Evolutionary conservation across 1,284 basidiomycete species (phyloP).

Genomic region (Ganoderma sp.): DNA sequence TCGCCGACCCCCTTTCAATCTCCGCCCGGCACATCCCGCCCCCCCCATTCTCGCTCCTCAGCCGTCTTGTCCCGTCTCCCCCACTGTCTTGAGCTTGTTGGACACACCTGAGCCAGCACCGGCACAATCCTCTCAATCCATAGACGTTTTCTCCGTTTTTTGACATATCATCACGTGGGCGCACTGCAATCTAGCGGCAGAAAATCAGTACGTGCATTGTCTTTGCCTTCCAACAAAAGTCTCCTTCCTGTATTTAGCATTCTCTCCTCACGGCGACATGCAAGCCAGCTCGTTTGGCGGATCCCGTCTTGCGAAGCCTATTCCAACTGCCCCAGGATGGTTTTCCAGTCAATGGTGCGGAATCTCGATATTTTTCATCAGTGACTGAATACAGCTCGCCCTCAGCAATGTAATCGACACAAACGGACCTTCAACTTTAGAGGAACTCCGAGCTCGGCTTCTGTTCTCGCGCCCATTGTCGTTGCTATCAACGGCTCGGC

Average conservation of each 20-base stretch:
- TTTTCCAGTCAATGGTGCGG: background rate
- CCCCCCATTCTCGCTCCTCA: background rate
- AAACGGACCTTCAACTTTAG: background rate
- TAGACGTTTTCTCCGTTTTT: background rate
- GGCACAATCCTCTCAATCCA: no score
- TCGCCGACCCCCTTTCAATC: constrained; percentile 23
- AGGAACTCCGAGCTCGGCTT: background rate
- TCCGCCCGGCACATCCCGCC: constrained; percentile 27
- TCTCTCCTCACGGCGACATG: no score
- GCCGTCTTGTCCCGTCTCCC: no score
- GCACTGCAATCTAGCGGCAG: background rate
- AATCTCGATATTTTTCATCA: background rate
- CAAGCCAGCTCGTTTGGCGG: no score
- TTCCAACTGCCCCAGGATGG: background rate
- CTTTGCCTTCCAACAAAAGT: background rate
- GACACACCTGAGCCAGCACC: no score
- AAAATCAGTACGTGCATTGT: background rate
- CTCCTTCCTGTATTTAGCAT: no score
- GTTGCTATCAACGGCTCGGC: background rate
- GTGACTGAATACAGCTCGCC: background rate
- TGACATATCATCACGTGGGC: background rate
- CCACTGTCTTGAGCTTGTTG: background rate
- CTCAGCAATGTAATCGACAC: background rate
- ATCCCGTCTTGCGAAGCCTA: background rate
- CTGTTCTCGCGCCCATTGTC: background rate